These are phyloP conservation scores for Phytopythium montanum DNA, from an alignment of 352 stramenopile species.

Conservation along the genomic window DNA sequence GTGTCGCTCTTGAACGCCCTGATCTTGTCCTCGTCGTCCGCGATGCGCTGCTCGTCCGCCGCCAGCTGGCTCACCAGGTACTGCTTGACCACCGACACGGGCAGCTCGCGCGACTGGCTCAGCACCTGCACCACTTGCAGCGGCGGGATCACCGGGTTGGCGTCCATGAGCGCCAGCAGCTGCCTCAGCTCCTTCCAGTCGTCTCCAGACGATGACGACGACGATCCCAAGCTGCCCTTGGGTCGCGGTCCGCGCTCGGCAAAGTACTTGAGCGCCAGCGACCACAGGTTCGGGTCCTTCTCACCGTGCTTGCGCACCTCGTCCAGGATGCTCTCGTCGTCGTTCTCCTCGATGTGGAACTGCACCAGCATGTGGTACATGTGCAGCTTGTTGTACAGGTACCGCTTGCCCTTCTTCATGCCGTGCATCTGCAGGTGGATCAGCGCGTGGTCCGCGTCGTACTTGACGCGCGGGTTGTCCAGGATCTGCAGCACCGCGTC, in stretches of 20 bases:
- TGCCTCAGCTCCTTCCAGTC: constrained; percentile 83
- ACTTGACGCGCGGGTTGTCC: constrained; percentile 87
- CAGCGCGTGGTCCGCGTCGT: constrained; percentile 92
- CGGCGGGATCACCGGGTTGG: constrained; percentile 75
- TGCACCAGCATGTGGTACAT: constrained; percentile 95
- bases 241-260: constrained; percentile 72
- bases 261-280: constrained; percentile 89
- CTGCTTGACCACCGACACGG: constrained; percentile 78
- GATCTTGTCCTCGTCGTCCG: constrained; percentile 85
- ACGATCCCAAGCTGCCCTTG: constrained; percentile 39
- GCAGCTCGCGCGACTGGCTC: constrained; percentile 76
- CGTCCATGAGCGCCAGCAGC: constrained; percentile 73
- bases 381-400: constrained; percentile 92
- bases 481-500: constrained; percentile 85
- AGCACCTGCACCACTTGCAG: constrained; percentile 85
- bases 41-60: constrained; percentile 77
- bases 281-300: constrained; percentile 90
- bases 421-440: constrained; percentile 91
- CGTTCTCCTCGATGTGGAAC: constrained; percentile 91
- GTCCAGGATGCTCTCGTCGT: constrained; percentile 87
- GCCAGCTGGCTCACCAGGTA: constrained; percentile 85
- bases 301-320: constrained; percentile 88
- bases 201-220: constrained; percentile 40
- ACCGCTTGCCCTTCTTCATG: constrained; percentile 92
- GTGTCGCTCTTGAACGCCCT: constrained; percentile 84